Conservation (phyloP, 2,329 filamentous ascomycete species). For the Sarocladium brachiariae region DNA sequence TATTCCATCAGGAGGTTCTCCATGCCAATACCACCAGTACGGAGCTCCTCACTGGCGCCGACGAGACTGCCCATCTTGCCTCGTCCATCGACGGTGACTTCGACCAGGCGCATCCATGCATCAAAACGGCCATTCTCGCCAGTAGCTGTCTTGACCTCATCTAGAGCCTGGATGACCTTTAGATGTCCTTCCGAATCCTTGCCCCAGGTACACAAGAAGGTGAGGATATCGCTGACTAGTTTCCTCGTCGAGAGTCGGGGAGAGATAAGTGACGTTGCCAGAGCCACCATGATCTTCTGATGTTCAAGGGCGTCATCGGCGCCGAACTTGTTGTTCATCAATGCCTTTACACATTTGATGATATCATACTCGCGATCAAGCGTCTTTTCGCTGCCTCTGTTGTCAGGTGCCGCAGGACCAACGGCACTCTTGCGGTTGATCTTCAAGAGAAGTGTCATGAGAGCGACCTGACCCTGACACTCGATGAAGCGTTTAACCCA, state of each 20-base stretch:
- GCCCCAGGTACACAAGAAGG: slow-evolving; percentile 92
- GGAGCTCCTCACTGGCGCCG: slow-evolving; percentile 90
- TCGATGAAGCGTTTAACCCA: slow-evolving; percentile 98
- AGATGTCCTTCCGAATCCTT: slow-evolving; percentile 76
- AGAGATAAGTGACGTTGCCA: slow-evolving; percentile 81
- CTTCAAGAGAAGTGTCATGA: slow-evolving; percentile 89
- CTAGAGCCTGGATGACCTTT: slow-evolving; percentile 89
- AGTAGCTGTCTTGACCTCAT: slow-evolving; percentile 80
- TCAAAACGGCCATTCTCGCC: slow-evolving; percentile 95
- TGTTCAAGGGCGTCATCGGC: slow-evolving; percentile 91
- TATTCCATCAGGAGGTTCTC: slow-evolving; percentile 99
- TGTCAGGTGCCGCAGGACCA: slow-evolving; percentile 59
- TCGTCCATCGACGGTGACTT: slow-evolving; percentile 92
- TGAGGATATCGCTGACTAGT: slow-evolving; percentile 90
- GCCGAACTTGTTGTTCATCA: slow-evolving; percentile 99
- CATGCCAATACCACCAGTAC: slow-evolving; percentile 94
- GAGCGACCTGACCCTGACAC: slow-evolving; percentile 90
- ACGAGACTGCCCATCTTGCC: slow-evolving; percentile 99
- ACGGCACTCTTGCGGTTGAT: slow-evolving; percentile 81
- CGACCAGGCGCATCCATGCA: slow-evolving; percentile 96
- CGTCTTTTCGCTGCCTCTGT: slow-evolving; percentile 62
- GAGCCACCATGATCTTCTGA: slow-evolving; percentile 80
- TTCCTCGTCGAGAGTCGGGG: slow-evolving; percentile 87
- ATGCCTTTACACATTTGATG: slow-evolving; percentile 90
- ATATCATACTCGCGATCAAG: slow-evolving; percentile 94